Evolutionary conservation across 345 rosid genomes (phyloP).

Genomic region (Citrus trifoliata): DNA sequence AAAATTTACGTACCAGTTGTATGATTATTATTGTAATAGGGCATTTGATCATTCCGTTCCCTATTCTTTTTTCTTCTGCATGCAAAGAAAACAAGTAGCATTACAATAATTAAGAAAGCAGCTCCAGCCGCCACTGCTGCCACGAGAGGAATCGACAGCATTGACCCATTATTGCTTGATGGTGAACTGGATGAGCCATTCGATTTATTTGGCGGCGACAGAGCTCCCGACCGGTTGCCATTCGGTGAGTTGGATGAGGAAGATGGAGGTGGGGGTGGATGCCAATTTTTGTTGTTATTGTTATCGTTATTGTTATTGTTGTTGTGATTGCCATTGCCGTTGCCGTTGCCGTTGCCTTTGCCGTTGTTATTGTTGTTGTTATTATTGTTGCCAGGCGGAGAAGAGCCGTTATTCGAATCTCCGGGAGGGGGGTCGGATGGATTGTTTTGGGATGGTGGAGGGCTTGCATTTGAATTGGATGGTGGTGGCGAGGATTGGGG

Average conservation of each 20-base stretch:
- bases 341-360: not conserved
- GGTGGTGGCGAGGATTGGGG: slow-evolving; percentile 31
- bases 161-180: slow-evolving; percentile 10
- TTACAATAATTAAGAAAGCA: slow-evolving; percentile 36
- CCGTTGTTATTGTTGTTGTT: not conserved
- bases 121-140: slow-evolving; percentile 44
- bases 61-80: slow-evolving; percentile 50
- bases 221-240: not conserved
- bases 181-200: not conserved
- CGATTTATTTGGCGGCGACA: slow-evolving; percentile 5
- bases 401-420: slow-evolving; percentile 20
- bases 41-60: slow-evolving; percentile 28
- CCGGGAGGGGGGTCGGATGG: not conserved
- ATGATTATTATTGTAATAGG: slow-evolving; percentile 29
- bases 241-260: not conserved
- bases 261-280: not conserved
- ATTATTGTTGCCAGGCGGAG: slow-evolving; percentile 20
- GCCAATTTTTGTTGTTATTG: not conserved
- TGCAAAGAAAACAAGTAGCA: slow-evolving; percentile 35
- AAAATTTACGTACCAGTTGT: slow-evolving; percentile 21
- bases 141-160: slow-evolving; percentile 12
- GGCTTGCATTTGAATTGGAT: slow-evolving; percentile 5
- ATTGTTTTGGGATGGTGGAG: slow-evolving; percentile 23
- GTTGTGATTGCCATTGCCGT: not conserved
- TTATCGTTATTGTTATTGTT: not conserved